Conservation (phyloP, 768 basidiomycete species). For the Boletus subparvulus region DNA sequence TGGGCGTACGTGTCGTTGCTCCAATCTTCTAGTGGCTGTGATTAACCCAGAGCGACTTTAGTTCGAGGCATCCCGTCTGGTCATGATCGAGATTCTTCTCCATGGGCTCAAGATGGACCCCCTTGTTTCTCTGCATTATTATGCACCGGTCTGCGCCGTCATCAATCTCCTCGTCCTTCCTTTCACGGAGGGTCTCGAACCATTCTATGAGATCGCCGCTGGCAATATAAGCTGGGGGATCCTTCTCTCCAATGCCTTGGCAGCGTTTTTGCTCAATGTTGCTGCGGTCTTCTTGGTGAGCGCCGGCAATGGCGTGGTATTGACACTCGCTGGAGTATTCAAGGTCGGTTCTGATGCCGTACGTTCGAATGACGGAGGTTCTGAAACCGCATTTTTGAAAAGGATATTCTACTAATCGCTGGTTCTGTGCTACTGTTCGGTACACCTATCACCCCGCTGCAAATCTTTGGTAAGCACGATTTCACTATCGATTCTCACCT, state of each 20-base stretch:
- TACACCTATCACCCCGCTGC: slow-evolving; percentile 74
- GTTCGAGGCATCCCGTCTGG: slow-evolving; percentile 93
- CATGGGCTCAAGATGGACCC: slow-evolving; percentile 99
- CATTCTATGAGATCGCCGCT: slow-evolving; percentile 66
- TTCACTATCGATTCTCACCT: not conserved
- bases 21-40: not conserved
- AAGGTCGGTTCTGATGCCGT: slow-evolving; percentile 51
- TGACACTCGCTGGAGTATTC: slow-evolving; percentile 93
- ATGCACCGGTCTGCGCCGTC: slow-evolving; percentile 89
- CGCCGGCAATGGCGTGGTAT: slow-evolving; percentile 80
- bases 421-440: slow-evolving; percentile 89
- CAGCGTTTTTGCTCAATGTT: slow-evolving; percentile 88
- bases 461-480: slow-evolving; percentile 69
- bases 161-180: slow-evolving; percentile 87
- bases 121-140: slow-evolving; percentile 92
- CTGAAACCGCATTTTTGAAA: slow-evolving; percentile 27
- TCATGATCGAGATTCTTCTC: slow-evolving; percentile 93
- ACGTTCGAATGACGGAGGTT: not conserved
- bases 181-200: slow-evolving; percentile 88
- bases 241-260: slow-evolving; percentile 77
- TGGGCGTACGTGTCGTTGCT: slow-evolving; percentile 49
- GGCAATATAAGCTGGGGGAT: slow-evolving; percentile 63
- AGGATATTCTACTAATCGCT: slow-evolving; percentile 91
- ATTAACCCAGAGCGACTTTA: slow-evolving; percentile 28
- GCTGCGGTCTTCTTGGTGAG: slow-evolving; percentile 94